These are phyloP conservation scores for Setomelanomma holmii DNA, from an alignment of 2,329 filamentous ascomycete species.

Conservation along the genomic window DNA sequence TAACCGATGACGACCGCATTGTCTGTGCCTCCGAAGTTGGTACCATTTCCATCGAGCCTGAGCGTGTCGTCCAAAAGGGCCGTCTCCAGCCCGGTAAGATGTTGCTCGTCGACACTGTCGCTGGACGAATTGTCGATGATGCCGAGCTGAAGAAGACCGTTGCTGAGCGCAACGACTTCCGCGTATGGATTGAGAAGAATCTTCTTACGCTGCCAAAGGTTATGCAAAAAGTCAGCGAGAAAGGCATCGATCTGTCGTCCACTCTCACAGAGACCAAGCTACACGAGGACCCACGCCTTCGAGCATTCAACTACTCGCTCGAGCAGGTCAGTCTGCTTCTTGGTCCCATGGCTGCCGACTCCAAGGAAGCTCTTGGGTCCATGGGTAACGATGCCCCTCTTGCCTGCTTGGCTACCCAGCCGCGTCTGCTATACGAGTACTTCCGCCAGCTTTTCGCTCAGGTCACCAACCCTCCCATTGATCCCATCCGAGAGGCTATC, in stretches of 20 bases:
- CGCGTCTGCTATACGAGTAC: conserved; percentile 91
- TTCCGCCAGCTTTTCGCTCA: conserved; percentile 98
- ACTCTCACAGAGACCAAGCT: conserved; percentile 73
- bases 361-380: conserved; percentile 94
- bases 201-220: conserved; percentile 82
- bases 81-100: conserved; percentile 93
- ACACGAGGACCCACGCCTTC: conserved; percentile 83
- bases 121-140: conserved; percentile 93
- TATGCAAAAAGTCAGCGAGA: conserved; percentile 65
- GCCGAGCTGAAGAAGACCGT: conserved; percentile 89
- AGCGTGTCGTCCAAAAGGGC: conserved; percentile 89
- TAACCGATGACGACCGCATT: conserved; percentile 95
- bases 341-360: conserved; percentile 94
- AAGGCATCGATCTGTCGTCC: conserved; percentile 69
- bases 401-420: conserved; percentile 87
- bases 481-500: conserved; percentile 95
- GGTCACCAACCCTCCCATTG: conserved; percentile 97
- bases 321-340: conserved; percentile 93
- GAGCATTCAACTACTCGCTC: conserved; percentile 91
- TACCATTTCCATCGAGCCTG: conserved; percentile 88
- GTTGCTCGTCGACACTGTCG: conserved; percentile 91
- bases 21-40: conserved; percentile 97
- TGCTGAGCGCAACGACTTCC: conserved; percentile 85
- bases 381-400: conserved; percentile 98
- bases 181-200: conserved; percentile 84